A percentile compares a stretch with the other conserved stretches of the same genome.
Evolutionary conservation across 176 grass and related monocot genomes (phyloP).

Genomic region (Zea mays): Zm-B73-REFERENCE-NAM-5.0 NC_050102.1:17127001-17127500

Average conservation of each 20-base stretch:
- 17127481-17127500: slow-evolving; percentile 63
- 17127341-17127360: slow-evolving; percentile 64
- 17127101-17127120: slow-evolving; percentile 74
- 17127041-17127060: slow-evolving; percentile 71
- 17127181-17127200: slow-evolving; percentile 27
- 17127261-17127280: slow-evolving; percentile 75
- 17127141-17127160: slow-evolving; percentile 36
- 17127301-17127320: slow-evolving; percentile 95
- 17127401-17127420: slow-evolving; percentile 64
- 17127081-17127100: slow-evolving; percentile 60
- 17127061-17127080: slow-evolving; percentile 63
- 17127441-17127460: slow-evolving; percentile 56
- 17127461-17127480: slow-evolving; percentile 29
- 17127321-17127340: slow-evolving; percentile 80
- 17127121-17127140: slow-evolving; percentile 67
- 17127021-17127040: slow-evolving; percentile 85
- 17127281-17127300: slow-evolving; percentile 93
- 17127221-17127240: slow-evolving; percentile 83
- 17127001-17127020: slow-evolving; percentile 83
- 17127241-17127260: slow-evolving; percentile 87
- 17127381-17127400: slow-evolving; percentile 78
- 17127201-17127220: slow-evolving; percentile 55
- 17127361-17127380: slow-evolving; percentile 90
- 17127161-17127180: slow-evolving; percentile 22
- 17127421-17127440: slow-evolving; percentile 82